Evolutionary conservation across 306 rosid species (phyloP).

Genomic region (Trichosanthes cucumerina): DNA sequence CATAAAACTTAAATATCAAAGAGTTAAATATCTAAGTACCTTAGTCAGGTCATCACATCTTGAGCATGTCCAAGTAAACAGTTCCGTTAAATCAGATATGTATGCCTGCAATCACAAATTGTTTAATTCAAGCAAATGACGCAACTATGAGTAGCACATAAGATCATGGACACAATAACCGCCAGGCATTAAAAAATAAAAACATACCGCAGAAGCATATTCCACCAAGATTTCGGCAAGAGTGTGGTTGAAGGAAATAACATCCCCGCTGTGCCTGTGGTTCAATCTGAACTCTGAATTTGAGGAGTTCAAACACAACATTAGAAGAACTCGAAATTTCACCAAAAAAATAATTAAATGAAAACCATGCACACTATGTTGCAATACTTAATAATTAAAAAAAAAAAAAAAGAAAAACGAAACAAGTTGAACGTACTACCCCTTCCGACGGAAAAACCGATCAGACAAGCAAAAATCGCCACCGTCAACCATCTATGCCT

Average conservation of each 20-base stretch:
- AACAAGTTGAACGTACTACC: not conserved
- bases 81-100: slow-evolving; percentile 71
- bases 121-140: not conserved
- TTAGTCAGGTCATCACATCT: slow-evolving; percentile 63
- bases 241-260: slow-evolving; percentile 2
- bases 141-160: not conserved
- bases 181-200: not conserved
- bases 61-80: slow-evolving; percentile 86
- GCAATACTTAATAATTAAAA: not conserved
- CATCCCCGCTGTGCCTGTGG: slow-evolving; percentile 2
- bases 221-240: slow-evolving; percentile 14
- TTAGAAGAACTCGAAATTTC: not conserved
- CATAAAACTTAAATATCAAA: not conserved
- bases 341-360: not conserved
- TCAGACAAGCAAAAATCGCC: slow-evolving; percentile 5
- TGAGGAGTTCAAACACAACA: not conserved
- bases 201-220: slow-evolving; percentile 16
- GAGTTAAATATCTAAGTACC: slow-evolving; percentile 35
- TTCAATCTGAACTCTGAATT: not conserved
- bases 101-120: slow-evolving; percentile 54
- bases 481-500: not conserved
- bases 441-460: slow-evolving; percentile 12
- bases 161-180: not conserved
- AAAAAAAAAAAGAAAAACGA: not conserved
- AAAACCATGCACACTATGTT: not conserved